These are phyloP conservation scores for Crithidia expoeki DNA, from an alignment of 208 protist genomes.

Conservation along the genomic window DNA sequence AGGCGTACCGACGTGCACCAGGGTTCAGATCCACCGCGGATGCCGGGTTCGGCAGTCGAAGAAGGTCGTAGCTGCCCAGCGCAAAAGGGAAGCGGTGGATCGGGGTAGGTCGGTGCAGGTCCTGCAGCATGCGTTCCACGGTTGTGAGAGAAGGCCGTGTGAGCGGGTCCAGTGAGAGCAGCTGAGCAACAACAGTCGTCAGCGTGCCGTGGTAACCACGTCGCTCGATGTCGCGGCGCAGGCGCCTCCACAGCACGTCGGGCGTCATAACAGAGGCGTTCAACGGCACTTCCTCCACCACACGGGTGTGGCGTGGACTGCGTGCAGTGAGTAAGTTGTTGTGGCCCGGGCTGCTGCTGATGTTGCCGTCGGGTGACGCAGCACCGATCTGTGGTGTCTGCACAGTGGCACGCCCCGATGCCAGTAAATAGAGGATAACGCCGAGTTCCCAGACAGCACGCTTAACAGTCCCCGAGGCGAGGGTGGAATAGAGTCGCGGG, in stretches of 20 bases:
- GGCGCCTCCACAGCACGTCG: slow-evolving; percentile 40
- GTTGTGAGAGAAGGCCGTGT: slow-evolving; percentile 58
- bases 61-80: slow-evolving; percentile 58
- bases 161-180: slow-evolving; percentile 67
- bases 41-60: slow-evolving; percentile 43
- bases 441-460: slow-evolving; percentile 66
- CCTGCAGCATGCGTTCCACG: slow-evolving; percentile 53
- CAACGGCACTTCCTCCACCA: slow-evolving; percentile 39
- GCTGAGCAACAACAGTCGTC: slow-evolving; percentile 48
- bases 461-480: slow-evolving; percentile 20
- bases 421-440: slow-evolving; percentile 55
- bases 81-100: slow-evolving; percentile 80
- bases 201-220: slow-evolving; percentile 56
- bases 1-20: slow-evolving; percentile 50
- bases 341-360: not conserved
- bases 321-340: not conserved
- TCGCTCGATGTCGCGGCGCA: slow-evolving; percentile 50
- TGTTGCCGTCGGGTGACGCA: not conserved
- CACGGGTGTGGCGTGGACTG: not conserved
- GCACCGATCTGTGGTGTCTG: not conserved
- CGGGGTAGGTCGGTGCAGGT: slow-evolving; percentile 59
- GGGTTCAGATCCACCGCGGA: slow-evolving; percentile 52
- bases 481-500: slow-evolving; percentile 1
- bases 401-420: slow-evolving; percentile 29
- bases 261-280: slow-evolving; percentile 63